Evolutionary conservation across 345 rosid species (phyloP).

Genomic region (Hibiscus mutabilis): DNA sequence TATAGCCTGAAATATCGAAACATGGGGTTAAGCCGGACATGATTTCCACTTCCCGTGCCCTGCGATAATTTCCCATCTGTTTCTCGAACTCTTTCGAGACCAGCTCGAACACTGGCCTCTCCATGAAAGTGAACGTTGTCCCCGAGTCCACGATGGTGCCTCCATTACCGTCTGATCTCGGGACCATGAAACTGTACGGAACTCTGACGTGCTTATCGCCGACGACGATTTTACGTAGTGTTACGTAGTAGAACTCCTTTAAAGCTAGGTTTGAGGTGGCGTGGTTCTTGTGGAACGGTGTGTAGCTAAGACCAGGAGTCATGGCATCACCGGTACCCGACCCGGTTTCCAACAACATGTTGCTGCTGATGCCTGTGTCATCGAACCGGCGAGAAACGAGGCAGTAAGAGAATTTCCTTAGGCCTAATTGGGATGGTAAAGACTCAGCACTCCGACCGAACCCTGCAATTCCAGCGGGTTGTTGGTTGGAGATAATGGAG

Average conservation of each 20-base stretch:
- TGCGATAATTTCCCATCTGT: slow-evolving; percentile 53
- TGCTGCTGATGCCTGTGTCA: slow-evolving; percentile 42
- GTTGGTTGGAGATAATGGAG: slow-evolving; percentile 60
- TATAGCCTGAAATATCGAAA: slow-evolving; percentile 46
- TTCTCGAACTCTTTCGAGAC: slow-evolving; percentile 49
- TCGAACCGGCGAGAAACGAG: slow-evolving; percentile 63
- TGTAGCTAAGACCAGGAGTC: slow-evolving; percentile 49
- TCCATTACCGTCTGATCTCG: slow-evolving; percentile 62
- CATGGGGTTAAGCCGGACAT: slow-evolving; percentile 63
- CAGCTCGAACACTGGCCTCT: slow-evolving; percentile 40
- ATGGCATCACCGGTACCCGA: slow-evolving; percentile 37
- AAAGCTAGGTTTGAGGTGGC: slow-evolving; percentile 24
- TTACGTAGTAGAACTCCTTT: slow-evolving; percentile 53
- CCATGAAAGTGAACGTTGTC: slow-evolving; percentile 83
- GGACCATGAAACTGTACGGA: slow-evolving; percentile 49
- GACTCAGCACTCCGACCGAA: slow-evolving; percentile 73
- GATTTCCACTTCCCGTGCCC: slow-evolving; percentile 35
- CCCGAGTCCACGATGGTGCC: slow-evolving; percentile 92
- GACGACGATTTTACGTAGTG: slow-evolving; percentile 51
- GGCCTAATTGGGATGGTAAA: slow-evolving; percentile 61
- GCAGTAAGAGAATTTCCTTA: slow-evolving; percentile 72
- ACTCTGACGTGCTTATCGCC: slow-evolving; percentile 48
- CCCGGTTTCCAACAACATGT: slow-evolving; percentile 51
- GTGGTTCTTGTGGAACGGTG: slow-evolving; percentile 55
- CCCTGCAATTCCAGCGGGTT: slow-evolving; percentile 89